Percentiles rank a stretch among this genome's conserved stretches.
phyloP scores from a whole-genome alignment of 164 flowering plant genomes.

The Stephania cephalantha region DNA sequence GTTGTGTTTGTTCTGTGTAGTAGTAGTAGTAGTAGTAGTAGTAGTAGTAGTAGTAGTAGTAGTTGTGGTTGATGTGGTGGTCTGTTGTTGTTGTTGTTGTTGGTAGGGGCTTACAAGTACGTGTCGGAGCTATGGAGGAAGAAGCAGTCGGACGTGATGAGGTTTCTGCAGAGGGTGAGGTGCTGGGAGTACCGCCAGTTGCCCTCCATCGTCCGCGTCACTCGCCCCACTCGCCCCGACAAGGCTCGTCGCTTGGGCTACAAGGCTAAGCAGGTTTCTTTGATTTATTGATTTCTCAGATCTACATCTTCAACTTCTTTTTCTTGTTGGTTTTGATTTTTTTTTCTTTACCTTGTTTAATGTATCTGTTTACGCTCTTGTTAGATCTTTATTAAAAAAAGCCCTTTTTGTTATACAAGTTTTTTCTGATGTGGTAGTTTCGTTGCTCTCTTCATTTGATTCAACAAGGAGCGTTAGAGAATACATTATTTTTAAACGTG shows the following conservation, averaged over 20 bases:
- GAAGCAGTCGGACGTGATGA: slow-evolving; percentile 84
- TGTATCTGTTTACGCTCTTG: not conserved
- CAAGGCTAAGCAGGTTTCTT: slow-evolving; percentile 45
- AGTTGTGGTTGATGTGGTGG: not conserved
- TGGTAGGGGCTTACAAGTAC: slow-evolving; percentile 65
- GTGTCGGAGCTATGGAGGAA: slow-evolving; percentile 82
- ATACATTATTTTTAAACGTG: no score
- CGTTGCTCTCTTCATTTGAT: no score
- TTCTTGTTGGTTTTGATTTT: not conserved
- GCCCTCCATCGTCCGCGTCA: slow-evolving; percentile 39
- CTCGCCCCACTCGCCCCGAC: slow-evolving; percentile 39
- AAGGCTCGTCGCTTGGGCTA: slow-evolving; percentile 42
- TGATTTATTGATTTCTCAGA: not conserved
- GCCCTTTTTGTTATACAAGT: not conserved
- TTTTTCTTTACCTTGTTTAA: not conserved
- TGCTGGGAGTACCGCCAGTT: slow-evolving; percentile 69
- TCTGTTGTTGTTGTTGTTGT: not conserved
- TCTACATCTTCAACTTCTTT: not conserved
- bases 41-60: no score
- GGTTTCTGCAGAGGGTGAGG: slow-evolving; percentile 73
- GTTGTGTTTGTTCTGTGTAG: no score
- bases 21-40: no score
- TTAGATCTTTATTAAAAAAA: not conserved
- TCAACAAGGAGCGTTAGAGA: no score
- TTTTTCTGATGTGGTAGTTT: no score